phyloP scores from a whole-genome alignment of 1,139 yeast genomes.

The Hanseniaspora uvarum region DNA sequence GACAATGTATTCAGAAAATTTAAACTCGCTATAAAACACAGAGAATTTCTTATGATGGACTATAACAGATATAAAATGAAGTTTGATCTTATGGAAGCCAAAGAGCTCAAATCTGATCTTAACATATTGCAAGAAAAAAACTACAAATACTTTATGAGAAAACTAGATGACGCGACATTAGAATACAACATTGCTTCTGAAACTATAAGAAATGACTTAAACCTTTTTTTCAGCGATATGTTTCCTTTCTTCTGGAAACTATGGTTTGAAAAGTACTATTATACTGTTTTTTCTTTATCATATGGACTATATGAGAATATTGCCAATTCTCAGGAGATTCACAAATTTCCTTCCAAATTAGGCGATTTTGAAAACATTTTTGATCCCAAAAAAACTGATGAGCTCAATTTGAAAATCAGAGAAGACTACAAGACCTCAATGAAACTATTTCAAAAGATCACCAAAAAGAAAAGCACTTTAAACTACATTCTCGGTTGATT shows the following conservation, averaged over 20 bases:
- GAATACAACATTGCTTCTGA: background rate
- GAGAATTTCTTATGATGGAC: background rate
- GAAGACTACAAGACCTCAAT: background rate
- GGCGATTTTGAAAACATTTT: background rate
- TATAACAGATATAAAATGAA: constrained; percentile 6
- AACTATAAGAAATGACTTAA: constrained; percentile 1
- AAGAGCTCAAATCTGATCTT: constrained; percentile 1
- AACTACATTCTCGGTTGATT: background rate
- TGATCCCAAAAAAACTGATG: background rate
- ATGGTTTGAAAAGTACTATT: constrained; percentile 9
- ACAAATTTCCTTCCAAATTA: background rate
- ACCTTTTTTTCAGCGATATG: background rate
- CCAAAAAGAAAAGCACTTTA: background rate
- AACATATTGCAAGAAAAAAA: constrained; percentile 2
- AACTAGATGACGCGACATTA: background rate
- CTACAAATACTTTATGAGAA: constrained; percentile 5
- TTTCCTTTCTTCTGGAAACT: constrained; percentile 2
- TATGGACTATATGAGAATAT: constrained; percentile 2
- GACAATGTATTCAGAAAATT: background rate
- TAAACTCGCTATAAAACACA: background rate
- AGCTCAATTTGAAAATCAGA: background rate
- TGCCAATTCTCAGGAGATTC: constrained; percentile 1
- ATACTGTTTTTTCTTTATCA: background rate
- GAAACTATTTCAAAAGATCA: constrained; percentile 21
- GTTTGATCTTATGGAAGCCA: constrained; percentile 3